Base-by-base conservation (phyloP, 805 yeast genomes). In the Candida chilensis region DNA sequence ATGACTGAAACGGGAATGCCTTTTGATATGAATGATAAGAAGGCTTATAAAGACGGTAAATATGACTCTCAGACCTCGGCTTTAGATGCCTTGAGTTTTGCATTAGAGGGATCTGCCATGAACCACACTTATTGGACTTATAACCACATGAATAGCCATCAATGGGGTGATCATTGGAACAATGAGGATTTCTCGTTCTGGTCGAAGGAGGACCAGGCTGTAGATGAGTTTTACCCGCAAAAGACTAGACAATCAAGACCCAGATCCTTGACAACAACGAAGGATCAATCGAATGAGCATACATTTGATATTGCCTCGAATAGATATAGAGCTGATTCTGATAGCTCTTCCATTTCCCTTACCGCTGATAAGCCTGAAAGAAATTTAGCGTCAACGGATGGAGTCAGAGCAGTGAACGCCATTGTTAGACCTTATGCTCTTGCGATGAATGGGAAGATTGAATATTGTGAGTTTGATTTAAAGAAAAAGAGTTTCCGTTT, bases 1-100 rank as follows among this genome's bases (percentile, higher is more conserved):
- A 77, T 92, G 67, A 74, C 94, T 1, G 98, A 90, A 52, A 87
- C 90, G n/a, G 98, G 98, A 5, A 85, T 90, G 79, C 97, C 98
- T 3, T 85, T 80, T 50, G 96, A 92, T 51, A 84, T 90, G 96
- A 88, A 90, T 52, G 65, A 73, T 35, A 84, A 82, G 47, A 61
- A 56, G 28, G 82, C 96, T 0, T 90, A 72, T 47, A 50, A 52
- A 1, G 64, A 63, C 34, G 87, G 88, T 2, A 72, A 74, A 37
- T 92, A 74, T 50, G 53, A 64, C 7, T 67, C 84, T 8, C 98
- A 92, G 47, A 79, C 80, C 2, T 58, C 70, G 5, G 96, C 96
- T 0, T 58, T 84, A 48, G 96, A 90, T 54, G 95, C 95, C 0
- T 50, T 87, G 27, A 67, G 78, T 8, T 70, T 57, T 42, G 97